Percentiles rank a stretch among this genome's conserved stretches.
These are phyloP conservation scores for Colletotrichum sp. DNA, from an alignment of 2,329 filamentous ascomycete genomes.

Conservation along the genomic window DNA sequence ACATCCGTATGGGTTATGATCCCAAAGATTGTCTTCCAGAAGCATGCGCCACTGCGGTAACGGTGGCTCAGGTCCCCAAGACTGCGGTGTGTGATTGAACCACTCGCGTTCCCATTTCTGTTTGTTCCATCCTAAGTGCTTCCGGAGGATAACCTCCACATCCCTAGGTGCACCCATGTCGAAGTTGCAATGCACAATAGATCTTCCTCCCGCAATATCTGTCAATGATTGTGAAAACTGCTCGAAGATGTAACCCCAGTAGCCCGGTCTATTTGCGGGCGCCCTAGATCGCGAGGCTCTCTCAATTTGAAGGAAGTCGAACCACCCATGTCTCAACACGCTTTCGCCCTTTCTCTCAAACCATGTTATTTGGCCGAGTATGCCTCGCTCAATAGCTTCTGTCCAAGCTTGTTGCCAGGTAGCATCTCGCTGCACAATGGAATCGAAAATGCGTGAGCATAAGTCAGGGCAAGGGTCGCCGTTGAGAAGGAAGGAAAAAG, in stretches of 20 bases:
- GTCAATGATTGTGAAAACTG: accelerated
- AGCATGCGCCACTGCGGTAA: background rate
- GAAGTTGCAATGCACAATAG: accelerated
- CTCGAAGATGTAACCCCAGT: background rate
- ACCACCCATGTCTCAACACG: background rate
- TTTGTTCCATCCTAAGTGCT: background rate
- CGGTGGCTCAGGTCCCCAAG: background rate
- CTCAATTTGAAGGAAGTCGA: background rate
- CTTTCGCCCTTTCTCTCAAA: background rate
- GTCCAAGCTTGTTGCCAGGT: background rate
- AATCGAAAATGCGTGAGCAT: background rate
- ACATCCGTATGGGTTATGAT: too few relatives aligned
- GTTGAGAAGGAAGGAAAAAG: background rate
- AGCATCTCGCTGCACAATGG: background rate
- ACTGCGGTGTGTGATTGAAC: background rate
- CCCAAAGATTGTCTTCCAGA: background rate
- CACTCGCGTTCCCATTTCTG: background rate
- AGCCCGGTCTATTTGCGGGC: background rate
- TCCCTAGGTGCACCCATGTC: accelerated
- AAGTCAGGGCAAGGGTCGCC: accelerated
- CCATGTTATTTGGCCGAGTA: background rate
- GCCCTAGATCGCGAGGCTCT: accelerated
- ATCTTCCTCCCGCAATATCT: background rate
- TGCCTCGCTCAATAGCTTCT: accelerated
- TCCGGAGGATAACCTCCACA: background rate